Percentiles rank a stretch among this genome's conserved stretches.
Conservation (phyloP, 495 filamentous ascomycete species). For the Trichocladium antarcticum region DNA sequence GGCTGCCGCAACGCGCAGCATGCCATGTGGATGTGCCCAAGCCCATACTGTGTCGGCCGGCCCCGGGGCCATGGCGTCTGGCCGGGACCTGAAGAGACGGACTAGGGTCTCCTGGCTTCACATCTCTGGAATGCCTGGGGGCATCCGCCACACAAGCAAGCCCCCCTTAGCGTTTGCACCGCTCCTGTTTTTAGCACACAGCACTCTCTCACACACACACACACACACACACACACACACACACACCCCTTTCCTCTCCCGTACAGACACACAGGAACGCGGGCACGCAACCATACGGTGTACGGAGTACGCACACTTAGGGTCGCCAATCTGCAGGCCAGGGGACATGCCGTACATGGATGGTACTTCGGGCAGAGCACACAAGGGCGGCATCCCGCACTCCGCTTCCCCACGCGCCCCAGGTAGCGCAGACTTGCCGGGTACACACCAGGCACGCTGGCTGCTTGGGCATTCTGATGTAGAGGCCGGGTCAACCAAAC, state of each 20-base stretch:
- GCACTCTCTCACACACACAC: background rate
- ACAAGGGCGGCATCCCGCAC: constrained; percentile 1
- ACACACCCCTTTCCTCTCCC: constrained; percentile 7
- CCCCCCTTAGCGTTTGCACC: constrained; percentile 14
- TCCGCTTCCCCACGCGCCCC: constrained; percentile 4
- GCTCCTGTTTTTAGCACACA: constrained; percentile 7
- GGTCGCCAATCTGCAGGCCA: background rate
- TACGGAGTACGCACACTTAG: constrained; percentile 2
- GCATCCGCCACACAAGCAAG: constrained; percentile 11
- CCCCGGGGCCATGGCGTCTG: background rate
- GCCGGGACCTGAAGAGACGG: background rate
- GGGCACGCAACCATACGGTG: too few species aligned
- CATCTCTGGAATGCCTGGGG: constrained; percentile 11
- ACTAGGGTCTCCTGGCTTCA: background rate
- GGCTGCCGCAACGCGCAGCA: background rate
- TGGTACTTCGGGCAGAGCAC: constrained; percentile 4
- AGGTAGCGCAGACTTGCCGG: constrained; percentile 10
- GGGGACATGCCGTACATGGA: constrained; percentile 9
- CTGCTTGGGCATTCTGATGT: constrained; percentile 6
- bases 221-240: constrained; percentile 12
- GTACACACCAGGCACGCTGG: constrained; percentile 9
- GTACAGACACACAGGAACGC: constrained; percentile 14
- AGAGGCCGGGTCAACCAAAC: constrained; percentile 16
- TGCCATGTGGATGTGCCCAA: background rate
- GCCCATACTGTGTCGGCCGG: background rate